Evolutionary conservation across 805 yeast genomes (phyloP), one percentile per base, ranked within the genome.

Genomic region (Clavispora carvajalis): DNA sequence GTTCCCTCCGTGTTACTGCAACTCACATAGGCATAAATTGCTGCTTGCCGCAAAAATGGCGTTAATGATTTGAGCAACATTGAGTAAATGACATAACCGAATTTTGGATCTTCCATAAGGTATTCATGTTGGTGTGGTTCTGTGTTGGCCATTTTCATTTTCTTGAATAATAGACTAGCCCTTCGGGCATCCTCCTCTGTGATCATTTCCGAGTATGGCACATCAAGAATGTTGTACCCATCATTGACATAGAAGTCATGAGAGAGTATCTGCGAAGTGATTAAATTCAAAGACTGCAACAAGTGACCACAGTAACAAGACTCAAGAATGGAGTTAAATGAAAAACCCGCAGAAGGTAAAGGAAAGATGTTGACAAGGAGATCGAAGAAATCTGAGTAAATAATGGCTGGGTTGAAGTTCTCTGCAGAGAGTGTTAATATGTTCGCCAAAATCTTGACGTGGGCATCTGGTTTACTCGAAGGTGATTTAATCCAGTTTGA

Each of bases 1-100:
- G 68, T 48, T 13, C 58, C 56, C 7, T 65, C 64, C 4, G 56
- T 54, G 31, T 72, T 67, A 1, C 84, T 80, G 57, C 80, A 77
- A 29, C 65, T 59, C 19, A 78, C 75, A 53, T 60, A 69, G 0
- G 79, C 67, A 49, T 74, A 78, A 6, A 85, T 74, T 6, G 82
- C 73, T 12, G 78, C 65, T 49, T 77, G 74, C 47, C 95, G 67
- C 39, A 85, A 63, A 48, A 81, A 85, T 16, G 89, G 87, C 0
- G 83, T 74, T 7, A 73, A 57, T 1, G 80, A 59, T 50, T 76
- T 79, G n/a, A 73, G 55, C 16, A 81, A 34, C 76, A 83, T 68
- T 0, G 81, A 65, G 50, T 69, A 78, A 3, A 81, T 45, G 1
- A 74, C 63, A 22, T 55, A 39, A 0, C 77, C 68, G 41, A 70